A percentile compares a stretch with the other conserved stretches of the same genome.
phyloP scores from a whole-genome alignment of 208 protist species.

The Crithidia expoeki region DNA sequence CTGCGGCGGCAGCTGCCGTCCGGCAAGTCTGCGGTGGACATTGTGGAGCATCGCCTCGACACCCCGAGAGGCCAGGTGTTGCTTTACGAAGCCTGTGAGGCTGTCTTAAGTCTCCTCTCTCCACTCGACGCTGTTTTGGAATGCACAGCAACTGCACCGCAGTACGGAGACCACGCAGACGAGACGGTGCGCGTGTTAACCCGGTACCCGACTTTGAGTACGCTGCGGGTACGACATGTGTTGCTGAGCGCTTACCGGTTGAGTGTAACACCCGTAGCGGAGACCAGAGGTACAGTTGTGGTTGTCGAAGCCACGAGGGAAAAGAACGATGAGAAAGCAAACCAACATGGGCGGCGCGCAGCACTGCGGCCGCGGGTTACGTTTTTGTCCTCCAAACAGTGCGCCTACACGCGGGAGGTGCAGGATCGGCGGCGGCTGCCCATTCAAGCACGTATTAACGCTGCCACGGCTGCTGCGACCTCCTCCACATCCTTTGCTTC shows the following conservation, averaged over 20 bases:
- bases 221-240: slow-evolving; percentile 40
- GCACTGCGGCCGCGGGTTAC: neutral
- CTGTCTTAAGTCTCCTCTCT: slow-evolving; percentile 30
- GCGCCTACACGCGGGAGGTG: slow-evolving; percentile 16
- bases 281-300: neutral
- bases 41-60: slow-evolving; percentile 5
- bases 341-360: neutral
- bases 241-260: slow-evolving; percentile 46
- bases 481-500: neutral
- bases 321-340: neutral
- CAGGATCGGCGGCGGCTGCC: slow-evolving; percentile 3
- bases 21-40: neutral
- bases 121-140: slow-evolving; percentile 13
- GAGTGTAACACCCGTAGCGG: neutral
- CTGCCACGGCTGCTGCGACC: neutral
- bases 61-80: slow-evolving; percentile 14
- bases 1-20: slow-evolving; percentile 1
- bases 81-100: slow-evolving; percentile 45
- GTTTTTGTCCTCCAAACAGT: slow-evolving; percentile 7
- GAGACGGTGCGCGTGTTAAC: slow-evolving; percentile 29
- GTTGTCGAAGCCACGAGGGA: neutral
- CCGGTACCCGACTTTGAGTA: slow-evolving; percentile 43
- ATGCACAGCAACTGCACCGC: neutral
- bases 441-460: neutral
- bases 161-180: neutral